Evolutionary conservation across 2,329 filamentous ascomycete genomes (phyloP), one percentile per base, ranked within the genome.

Genomic region (Pseudohalonectria lignicola): DNA sequence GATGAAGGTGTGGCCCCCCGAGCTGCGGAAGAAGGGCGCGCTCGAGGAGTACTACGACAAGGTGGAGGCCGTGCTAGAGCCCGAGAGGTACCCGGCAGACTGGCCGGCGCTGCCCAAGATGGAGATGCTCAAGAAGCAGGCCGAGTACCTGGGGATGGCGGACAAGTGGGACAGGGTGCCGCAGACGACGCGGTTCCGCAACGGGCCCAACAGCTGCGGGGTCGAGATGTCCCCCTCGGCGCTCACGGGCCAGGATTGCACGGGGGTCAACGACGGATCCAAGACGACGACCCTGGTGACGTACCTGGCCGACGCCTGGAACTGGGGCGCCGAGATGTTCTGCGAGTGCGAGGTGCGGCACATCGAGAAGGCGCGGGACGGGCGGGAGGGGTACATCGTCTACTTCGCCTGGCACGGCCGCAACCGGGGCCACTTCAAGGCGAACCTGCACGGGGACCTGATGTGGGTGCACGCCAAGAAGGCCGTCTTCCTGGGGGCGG

Each of bases 241-340:
- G 0, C 57, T 77, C 17, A 74, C 73, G 0, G 78, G 78, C 2
- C 74, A 79, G 53, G 79, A 83, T 45, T 57, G 55, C 29, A 81
- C 76, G 0, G 79, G 78, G 1, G 47, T 79, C 41, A 82, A 83
- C 46, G 79, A 83, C 51, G 76, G 76, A 2, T 80, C 74, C 21
- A 82, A 82, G 55, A 80, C 69, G 15, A 78, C 71, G 10, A 80
- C 74, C 0, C 61, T 77, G 2, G 74, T 79, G 28, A 83, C 78
- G 1, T 83, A 83, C 47, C 59, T 83, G 7, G 67, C 74, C 7
- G 79, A 83, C 52, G 77, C 79, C 2, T 82, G 77, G 78, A 79
- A 81, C 48, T 79, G 76, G 75, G 79, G 78, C 8, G 75, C 79
- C 11, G 77, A 83, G 49, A 73, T 83, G 54, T 83, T 83, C 44